Evolutionary conservation across 1,284 basidiomycete species (phyloP).

Genomic region (Rhodofomes roseus): DNA sequence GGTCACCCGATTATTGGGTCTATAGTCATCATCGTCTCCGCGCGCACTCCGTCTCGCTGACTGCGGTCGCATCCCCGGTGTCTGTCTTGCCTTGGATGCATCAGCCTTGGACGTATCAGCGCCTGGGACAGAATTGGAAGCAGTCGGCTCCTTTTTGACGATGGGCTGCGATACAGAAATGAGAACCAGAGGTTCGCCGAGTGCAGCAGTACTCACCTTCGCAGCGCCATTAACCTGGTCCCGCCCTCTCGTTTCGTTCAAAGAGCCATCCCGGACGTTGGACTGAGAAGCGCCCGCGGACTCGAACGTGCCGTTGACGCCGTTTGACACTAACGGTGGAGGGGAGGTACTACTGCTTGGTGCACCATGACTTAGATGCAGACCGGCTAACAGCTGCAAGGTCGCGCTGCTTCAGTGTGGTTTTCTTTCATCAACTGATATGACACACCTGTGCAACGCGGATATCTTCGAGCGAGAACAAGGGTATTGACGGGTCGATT

Average conservation of each 20-base stretch:
- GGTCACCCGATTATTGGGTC: neutral
- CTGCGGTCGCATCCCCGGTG: neutral
- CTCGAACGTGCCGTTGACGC: neutral
- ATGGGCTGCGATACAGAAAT: neutral
- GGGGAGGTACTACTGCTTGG: neutral
- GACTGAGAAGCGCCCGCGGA: neutral
- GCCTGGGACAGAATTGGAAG: neutral
- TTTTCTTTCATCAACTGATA: no score
- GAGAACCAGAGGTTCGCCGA: neutral
- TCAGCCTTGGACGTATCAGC: neutral
- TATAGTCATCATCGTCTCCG: neutral
- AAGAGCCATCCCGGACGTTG: neutral
- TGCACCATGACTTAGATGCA: neutral
- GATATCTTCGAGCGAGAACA: constrained; percentile 37
- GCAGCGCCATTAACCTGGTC: neutral
- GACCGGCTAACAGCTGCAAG: neutral
- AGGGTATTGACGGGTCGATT: constrained; percentile 14
- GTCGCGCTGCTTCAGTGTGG: neutral
- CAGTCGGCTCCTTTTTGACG: neutral
- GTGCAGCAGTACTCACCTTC: neutral
- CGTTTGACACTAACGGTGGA: neutral
- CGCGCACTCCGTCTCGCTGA: neutral
- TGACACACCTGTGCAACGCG: constrained; percentile 33
- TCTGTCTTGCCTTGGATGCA: neutral
- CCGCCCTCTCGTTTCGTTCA: neutral